A percentile compares a stretch with the other conserved stretches of the same genome.
Conservation (phyloP, 768 basidiomycete genomes). For the Phylloporus sp. region DNA sequence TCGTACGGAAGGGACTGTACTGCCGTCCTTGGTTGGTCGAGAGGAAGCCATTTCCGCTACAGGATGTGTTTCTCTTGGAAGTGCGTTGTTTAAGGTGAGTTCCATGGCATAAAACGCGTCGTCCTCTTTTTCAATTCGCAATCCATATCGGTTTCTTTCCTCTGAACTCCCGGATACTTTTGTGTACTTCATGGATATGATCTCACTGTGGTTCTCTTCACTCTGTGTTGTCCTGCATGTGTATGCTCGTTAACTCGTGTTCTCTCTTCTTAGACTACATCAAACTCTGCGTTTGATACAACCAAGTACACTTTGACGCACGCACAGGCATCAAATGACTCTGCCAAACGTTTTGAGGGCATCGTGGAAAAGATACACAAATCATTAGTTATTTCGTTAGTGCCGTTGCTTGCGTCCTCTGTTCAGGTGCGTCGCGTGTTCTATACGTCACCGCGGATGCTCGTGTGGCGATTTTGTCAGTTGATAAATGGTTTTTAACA, state of each 20-base stretch:
- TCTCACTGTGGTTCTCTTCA: constrained; percentile 2
- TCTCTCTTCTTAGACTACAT: constrained; percentile 6
- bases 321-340: constrained; percentile 4
- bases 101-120: constrained; percentile 4
- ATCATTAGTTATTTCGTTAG: constrained; percentile 57
- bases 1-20: not conserved
- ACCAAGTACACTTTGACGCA: constrained; percentile 10
- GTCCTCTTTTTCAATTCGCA: constrained; percentile 4
- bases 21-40: not conserved
- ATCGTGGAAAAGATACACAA: constrained; percentile 66
- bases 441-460: not conserved
- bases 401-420: constrained; percentile 12
- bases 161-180: not conserved
- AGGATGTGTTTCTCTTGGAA: constrained; percentile 47
- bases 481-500: constrained; percentile 4
- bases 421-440: constrained; percentile 15
- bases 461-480: constrained; percentile 1
- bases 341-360: constrained; percentile 41
- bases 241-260: constrained; percentile 12
- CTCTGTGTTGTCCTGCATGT: not conserved
- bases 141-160: not conserved
- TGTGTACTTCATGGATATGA: constrained; percentile 9
- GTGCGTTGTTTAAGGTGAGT: constrained; percentile 12
- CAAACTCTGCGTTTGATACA: not conserved
- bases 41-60: constrained; percentile 23